These are phyloP conservation scores for Bombardia bombarda DNA, from an alignment of 495 filamentous ascomycete genomes.

Conservation along the genomic window DNA sequence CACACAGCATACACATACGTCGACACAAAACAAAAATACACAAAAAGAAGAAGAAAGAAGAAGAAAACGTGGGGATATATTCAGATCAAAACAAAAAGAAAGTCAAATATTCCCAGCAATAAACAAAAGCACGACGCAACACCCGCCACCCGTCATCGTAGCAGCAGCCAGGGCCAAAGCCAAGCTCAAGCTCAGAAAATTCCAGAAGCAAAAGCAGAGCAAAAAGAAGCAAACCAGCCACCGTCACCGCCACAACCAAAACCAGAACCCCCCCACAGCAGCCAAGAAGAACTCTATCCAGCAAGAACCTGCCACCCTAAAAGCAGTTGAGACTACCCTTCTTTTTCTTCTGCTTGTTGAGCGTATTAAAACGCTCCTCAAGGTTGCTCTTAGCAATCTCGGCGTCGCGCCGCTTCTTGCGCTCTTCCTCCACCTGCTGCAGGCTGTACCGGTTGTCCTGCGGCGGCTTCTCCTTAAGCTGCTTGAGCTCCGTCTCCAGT, in stretches of 20 bases:
- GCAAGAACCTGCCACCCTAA: slow-evolving; percentile 33
- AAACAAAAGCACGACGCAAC: not conserved
- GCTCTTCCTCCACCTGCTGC: slow-evolving; percentile 90
- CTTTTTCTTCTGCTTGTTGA: slow-evolving; percentile 94
- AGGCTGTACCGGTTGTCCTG: slow-evolving; percentile 68
- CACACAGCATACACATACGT: no score
- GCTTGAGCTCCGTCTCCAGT: slow-evolving; percentile 70
- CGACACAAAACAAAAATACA: slow-evolving; percentile 1
- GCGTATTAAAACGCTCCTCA: slow-evolving; percentile 89
- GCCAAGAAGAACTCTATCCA: not conserved
- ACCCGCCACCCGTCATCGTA: not conserved
- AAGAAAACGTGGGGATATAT: slow-evolving; percentile 6
- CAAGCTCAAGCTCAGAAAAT: no score
- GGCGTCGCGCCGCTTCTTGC: slow-evolving; percentile 75
- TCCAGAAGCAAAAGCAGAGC: not conserved
- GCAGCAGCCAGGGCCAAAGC: not conserved
- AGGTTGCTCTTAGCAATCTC: slow-evolving; percentile 81
- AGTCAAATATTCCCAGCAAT: not conserved
- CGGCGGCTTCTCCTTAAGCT: slow-evolving; percentile 43
- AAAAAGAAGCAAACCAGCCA: not conserved
- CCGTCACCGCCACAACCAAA: not conserved
- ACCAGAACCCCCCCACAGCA: not conserved
- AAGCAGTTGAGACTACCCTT: slow-evolving; percentile 97
- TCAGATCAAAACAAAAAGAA: not conserved
- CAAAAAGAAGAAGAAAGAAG: slow-evolving; percentile 1